Conservation (phyloP, 1,284 basidiomycete species). For the Pholiota adiposa region DNA sequence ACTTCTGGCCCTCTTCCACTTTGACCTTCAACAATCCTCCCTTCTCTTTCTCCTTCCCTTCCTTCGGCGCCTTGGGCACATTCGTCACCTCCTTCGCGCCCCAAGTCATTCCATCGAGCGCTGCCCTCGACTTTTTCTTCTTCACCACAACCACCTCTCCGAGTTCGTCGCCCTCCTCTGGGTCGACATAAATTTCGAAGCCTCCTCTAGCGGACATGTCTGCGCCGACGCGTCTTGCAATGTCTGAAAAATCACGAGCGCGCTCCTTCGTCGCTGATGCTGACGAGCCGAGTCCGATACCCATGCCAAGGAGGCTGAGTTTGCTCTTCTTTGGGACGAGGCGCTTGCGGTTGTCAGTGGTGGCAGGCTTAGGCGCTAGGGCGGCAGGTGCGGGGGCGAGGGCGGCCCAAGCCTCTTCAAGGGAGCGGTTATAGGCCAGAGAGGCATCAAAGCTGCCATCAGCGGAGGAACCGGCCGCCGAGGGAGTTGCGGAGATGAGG, state of each 20-base stretch:
- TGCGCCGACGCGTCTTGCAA: conserved; percentile 60
- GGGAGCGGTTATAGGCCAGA: conserved; percentile 24
- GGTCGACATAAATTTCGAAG: conserved; percentile 78
- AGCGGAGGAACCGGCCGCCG: conserved; percentile 49
- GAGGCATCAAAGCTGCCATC: conserved; percentile 30
- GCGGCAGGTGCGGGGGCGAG: conserved; percentile 30
- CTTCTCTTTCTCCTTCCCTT: conserved; percentile 35
- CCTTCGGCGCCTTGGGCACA: conserved; percentile 38
- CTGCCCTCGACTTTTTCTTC: conserved; percentile 75
- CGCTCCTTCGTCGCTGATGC: conserved; percentile 28
- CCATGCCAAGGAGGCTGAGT: conserved; percentile 53
- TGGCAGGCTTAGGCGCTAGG: conserved; percentile 21
- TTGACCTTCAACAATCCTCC: conserved; percentile 49
- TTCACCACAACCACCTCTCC: conserved; percentile 75
- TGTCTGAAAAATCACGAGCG: conserved; percentile 61
- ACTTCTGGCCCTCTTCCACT: conserved; percentile 50
- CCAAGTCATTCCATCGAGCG: conserved; percentile 67
- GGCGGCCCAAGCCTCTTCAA: conserved; percentile 40
- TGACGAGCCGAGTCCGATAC: conserved; percentile 21
- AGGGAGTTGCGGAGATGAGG: conserved; percentile 69
- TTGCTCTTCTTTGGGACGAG: conserved; percentile 80
- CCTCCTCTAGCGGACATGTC: conserved; percentile 36
- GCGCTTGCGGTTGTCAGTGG: conserved; percentile 29
- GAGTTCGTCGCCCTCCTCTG: conserved; percentile 62
- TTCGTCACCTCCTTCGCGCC: conserved; percentile 67